phyloP scores from a whole-genome alignment of 805 yeast species.

The Isabelozyma heimii region DNA sequence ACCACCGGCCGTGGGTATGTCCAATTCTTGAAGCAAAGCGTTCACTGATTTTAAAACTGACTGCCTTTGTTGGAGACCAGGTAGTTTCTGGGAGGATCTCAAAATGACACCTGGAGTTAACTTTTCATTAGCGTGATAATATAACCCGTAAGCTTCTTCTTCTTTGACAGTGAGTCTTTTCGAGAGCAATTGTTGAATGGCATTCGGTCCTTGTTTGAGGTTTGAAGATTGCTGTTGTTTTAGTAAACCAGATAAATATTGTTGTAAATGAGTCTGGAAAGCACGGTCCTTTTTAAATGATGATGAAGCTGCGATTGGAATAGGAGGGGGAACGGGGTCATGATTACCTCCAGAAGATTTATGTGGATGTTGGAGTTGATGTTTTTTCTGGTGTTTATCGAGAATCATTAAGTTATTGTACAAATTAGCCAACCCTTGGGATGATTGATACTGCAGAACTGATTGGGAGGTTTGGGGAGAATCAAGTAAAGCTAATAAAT shows the following conservation, averaged over 20 bases:
- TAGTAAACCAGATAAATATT: slow-evolving; percentile 34
- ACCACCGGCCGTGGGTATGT: slow-evolving; percentile 58
- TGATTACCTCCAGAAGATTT: slow-evolving; percentile 11
- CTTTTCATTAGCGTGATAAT: slow-evolving; percentile 68
- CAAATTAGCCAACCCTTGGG: slow-evolving; percentile 86
- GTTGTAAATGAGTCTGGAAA: slow-evolving; percentile 47
- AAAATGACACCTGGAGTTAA: slow-evolving; percentile 77
- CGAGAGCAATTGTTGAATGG: slow-evolving; percentile 45
- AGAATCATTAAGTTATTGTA: slow-evolving; percentile 73
- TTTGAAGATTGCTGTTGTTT: slow-evolving; percentile 27
- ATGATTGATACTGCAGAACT: slow-evolving; percentile 71
- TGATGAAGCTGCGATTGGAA: slow-evolving; percentile 56
- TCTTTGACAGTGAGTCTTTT: slow-evolving; percentile 69
- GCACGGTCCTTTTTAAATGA: slow-evolving; percentile 39
- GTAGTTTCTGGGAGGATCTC: slow-evolving; percentile 59
- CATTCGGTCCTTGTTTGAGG: slow-evolving; percentile 33
- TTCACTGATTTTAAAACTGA: slow-evolving; percentile 75
- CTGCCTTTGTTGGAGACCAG: slow-evolving; percentile 54
- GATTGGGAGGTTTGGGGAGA: slow-evolving; percentile 80
- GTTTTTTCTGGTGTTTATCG: slow-evolving; percentile 58
- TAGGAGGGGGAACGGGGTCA: slow-evolving; percentile 57
- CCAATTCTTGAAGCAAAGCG: slow-evolving; percentile 71
- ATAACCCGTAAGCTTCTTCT: slow-evolving; percentile 80
- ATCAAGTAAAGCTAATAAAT: slow-evolving; percentile 73
- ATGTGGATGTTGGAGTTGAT: slow-evolving; percentile 42